Evolutionary conservation across 225 moss, liverwort and hornwort species (phyloP), one percentile per base, ranked within the genome.

Genomic region (Bryoerythrophyllum caledonicum): DNA sequence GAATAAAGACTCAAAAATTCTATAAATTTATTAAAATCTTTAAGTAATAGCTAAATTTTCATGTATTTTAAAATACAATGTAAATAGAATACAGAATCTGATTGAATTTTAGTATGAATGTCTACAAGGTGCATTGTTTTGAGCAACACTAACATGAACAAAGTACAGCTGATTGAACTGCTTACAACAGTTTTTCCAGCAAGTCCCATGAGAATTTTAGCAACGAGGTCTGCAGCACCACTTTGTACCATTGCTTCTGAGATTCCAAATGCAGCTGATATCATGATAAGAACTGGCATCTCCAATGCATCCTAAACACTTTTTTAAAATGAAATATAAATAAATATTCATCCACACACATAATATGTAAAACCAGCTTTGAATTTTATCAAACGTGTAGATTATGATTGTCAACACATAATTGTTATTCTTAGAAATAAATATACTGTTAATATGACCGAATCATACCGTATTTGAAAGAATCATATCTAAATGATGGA

Each of bases 171-270:
- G 84, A 77, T 84, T 84, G 62, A 86, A 82, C 79, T 82, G 80
- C 84, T 86, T 90, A 96, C 96, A 88, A 90, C 75, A 62, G 92
- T 90, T 84, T 92, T 96, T 78, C 96, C 96, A 67, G 91, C 91
- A 68, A 94, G 88, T 5, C 96, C 92, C 96, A 96, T 96, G 0
- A 96, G 85, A 76, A 91, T 85, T 73, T 86, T 90, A 9, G 96
- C 96, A 24, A 96, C 66, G 53, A 96, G 82, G 60, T 90, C 83
- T 77, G 94, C 94, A 44, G 96, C 96, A 53, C 92, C 96, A 73
- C 96, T 96, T 84, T 87, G 84, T 32, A 94, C 96, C 96, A 96
- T 96, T 21, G 91, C 96, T 78, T 96, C 96, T 56, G 94, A 94
- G 52, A 96, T 92, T 38, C 96, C 96, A 74, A 96, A 96, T 2